Percentiles rank a stretch among this genome's conserved stretches.
These are phyloP conservation scores for Zygnema circumcarinatum DNA, from an alignment of 139 green algal species.

Conservation along the genomic window DNA sequence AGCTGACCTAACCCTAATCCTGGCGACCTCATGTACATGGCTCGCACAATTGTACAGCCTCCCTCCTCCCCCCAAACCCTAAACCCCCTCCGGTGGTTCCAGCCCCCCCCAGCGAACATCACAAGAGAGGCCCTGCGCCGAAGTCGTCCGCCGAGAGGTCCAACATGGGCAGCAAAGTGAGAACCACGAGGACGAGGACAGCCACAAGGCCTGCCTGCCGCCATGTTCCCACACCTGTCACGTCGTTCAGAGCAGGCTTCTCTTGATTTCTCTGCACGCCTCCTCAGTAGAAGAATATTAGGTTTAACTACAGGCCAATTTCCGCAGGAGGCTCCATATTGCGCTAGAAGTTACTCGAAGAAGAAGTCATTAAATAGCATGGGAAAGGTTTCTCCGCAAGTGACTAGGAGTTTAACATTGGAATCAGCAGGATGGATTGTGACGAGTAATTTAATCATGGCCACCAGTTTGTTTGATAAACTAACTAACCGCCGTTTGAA, in stretches of 20 bases:
- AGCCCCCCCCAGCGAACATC: too few species aligned
- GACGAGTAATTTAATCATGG: too few species aligned
- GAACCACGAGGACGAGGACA: constrained; percentile 4
- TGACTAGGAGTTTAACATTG: not conserved
- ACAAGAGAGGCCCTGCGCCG: constrained; percentile 15
- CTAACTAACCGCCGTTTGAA: too few species aligned
- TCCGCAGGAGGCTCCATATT: not conserved
- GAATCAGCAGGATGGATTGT: too few species aligned
- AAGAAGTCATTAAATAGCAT: not conserved
- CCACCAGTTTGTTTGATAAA: too few species aligned
- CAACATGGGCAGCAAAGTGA: constrained; percentile 37
- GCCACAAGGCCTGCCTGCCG: not conserved
- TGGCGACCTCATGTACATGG: too few species aligned
- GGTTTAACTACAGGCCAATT: not conserved
- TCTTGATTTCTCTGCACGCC: constrained; percentile 36
- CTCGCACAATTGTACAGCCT: too few species aligned
- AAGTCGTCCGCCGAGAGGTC: constrained; percentile 38
- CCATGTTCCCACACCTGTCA: constrained; percentile 31
- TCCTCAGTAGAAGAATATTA: not conserved
- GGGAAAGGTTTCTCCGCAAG: not conserved
- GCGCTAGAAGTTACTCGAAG: not conserved
- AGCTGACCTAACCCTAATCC: too few species aligned
- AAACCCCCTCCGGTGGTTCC: too few species aligned
- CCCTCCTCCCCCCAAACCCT: too few species aligned
- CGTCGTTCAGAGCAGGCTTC: constrained; percentile 39